phyloP scores from a whole-genome alignment of 1,284 basidiomycete species.

The Blastosporella zonata region DNA sequence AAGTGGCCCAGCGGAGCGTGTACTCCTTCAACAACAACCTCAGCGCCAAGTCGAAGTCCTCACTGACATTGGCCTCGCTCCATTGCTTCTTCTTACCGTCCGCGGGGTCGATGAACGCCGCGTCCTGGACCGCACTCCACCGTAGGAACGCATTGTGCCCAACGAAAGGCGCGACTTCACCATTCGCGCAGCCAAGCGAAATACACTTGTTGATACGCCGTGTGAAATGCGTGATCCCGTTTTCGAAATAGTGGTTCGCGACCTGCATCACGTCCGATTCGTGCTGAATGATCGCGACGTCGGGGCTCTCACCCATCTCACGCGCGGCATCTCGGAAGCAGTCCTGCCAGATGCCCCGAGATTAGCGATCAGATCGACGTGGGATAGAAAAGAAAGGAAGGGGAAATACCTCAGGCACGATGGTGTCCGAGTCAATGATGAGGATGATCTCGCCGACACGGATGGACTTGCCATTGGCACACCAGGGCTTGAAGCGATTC shows the following conservation, averaged over 20 bases:
- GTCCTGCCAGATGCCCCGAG: constrained; percentile 41
- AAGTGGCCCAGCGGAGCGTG: constrained; percentile 81
- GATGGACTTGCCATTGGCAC: constrained; percentile 57
- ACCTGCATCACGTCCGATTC: constrained; percentile 88
- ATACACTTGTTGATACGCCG: constrained; percentile 76
- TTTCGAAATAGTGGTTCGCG: constrained; percentile 83
- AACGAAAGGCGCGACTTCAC: constrained; percentile 83
- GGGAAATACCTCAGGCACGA: constrained; percentile 65
- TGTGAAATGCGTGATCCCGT: constrained; percentile 82
- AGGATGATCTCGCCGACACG: constrained; percentile 69
- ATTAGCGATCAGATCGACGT: neutral
- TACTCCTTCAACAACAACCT: constrained; percentile 68
- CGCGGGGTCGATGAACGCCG: constrained; percentile 64
- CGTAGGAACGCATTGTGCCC: constrained; percentile 90
- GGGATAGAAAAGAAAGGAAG: constrained; percentile 2
- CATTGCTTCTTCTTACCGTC: constrained; percentile 72
- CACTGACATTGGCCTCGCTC: constrained; percentile 84
- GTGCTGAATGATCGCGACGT: constrained; percentile 84
- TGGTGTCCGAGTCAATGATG: constrained; percentile 80
- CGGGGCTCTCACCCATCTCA: constrained; percentile 74
- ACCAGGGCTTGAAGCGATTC: constrained; percentile 57
- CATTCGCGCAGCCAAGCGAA: constrained; percentile 73
- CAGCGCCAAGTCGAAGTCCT: constrained; percentile 77
- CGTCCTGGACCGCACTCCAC: constrained; percentile 83
- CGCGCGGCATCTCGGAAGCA: constrained; percentile 85